Evolutionary conservation across 768 basidiomycete species (phyloP), one percentile per base, ranked within the genome.

Genomic region (Auricularia sp.): DNA sequence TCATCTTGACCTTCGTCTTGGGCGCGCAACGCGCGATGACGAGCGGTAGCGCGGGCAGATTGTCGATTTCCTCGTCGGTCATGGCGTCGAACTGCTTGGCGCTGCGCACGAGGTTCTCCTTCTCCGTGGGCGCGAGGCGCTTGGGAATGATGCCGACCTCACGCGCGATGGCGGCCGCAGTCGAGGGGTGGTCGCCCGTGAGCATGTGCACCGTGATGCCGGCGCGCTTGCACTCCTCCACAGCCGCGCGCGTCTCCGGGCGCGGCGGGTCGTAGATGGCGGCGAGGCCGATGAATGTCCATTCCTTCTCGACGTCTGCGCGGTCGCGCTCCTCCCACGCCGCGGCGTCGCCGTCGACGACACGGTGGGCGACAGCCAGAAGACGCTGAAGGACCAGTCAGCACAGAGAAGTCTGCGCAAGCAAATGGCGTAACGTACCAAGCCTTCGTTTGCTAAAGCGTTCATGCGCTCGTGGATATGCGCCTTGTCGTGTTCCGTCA

Each of bases 21-120:
- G 86, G 85, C 0, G 81, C 82, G 1, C 84, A 85, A 4, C 86
- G 77, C 0, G 85, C 84, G 66, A 88, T 86, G 3, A 88, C 85
- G 62, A 86, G 73, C 65, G 39, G 78, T 77, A 67, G 78, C 77
- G 63, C 75, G 63, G 64, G 75, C 76, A 42, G 76, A 39, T 65
- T 29, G 13, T 72, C 70, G 34, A 70, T 68, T 54, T 70, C 68
- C 33, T 73, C 71, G 24, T 66, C 56, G 1, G 73, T 69, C 36
- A 71, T 71, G n/a, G 74, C 68, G 24, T 73, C 72, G 65, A 77
- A 75, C 54, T 75, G 76, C 35, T 71, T 70, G 10, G 72, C 65
- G 1, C 44, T 45, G 5, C 67, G 67, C 7, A 72, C 54, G 3
- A 67, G 63, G n/a, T 76, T 70, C 6, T 71, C 67, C 42, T 73